A percentile compares a stretch with the other conserved stretches of the same genome.
phyloP scores from a whole-genome alignment of 108 stramenopile species.

The Cyclotella cryptica region DNA sequence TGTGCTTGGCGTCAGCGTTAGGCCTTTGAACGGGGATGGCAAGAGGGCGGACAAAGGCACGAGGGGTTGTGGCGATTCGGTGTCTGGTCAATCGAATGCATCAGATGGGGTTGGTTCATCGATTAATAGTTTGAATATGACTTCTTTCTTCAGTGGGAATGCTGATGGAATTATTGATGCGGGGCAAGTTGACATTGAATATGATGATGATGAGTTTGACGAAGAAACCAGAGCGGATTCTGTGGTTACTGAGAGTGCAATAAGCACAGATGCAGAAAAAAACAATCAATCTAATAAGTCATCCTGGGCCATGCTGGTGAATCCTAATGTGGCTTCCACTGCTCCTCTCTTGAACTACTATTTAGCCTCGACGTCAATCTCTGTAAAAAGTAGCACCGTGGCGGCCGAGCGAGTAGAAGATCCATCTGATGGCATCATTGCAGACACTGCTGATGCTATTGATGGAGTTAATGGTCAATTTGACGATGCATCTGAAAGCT shows the following conservation, averaged over 20 bases:
- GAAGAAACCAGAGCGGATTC: slow-evolving; percentile 31
- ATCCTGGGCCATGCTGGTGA: slow-evolving; percentile 44
- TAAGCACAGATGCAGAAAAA: background rate
- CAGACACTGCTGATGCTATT: background rate
- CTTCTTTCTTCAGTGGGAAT: slow-evolving; percentile 42
- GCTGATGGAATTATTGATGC: slow-evolving; percentile 55
- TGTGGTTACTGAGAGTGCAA: slow-evolving; percentile 1
- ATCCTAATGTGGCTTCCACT: slow-evolving; percentile 17
- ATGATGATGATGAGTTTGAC: slow-evolving; percentile 61
- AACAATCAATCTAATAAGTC: background rate
- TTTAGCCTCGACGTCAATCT: background rate
- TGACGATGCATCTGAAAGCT: slow-evolving; percentile 51
- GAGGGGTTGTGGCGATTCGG: slow-evolving; percentile 7
- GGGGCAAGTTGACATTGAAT: slow-evolving; percentile 47
- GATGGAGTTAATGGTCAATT: slow-evolving; percentile 39
- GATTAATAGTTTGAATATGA: background rate
- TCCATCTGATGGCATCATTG: slow-evolving; percentile 9
- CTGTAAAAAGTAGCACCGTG: background rate
- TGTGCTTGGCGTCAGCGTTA: slow-evolving; percentile 65
- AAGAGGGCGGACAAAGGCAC: slow-evolving; percentile 10
- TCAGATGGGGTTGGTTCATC: slow-evolving; percentile 2
- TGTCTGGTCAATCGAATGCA: slow-evolving; percentile 14
- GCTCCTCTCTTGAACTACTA: slow-evolving; percentile 17
- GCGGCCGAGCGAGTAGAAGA: slow-evolving; percentile 42
- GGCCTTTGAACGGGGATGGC: slow-evolving; percentile 45